Base-by-base conservation (phyloP, 2,329 filamentous ascomycete species). In the Colletotrichum ledebouriae region DNA sequence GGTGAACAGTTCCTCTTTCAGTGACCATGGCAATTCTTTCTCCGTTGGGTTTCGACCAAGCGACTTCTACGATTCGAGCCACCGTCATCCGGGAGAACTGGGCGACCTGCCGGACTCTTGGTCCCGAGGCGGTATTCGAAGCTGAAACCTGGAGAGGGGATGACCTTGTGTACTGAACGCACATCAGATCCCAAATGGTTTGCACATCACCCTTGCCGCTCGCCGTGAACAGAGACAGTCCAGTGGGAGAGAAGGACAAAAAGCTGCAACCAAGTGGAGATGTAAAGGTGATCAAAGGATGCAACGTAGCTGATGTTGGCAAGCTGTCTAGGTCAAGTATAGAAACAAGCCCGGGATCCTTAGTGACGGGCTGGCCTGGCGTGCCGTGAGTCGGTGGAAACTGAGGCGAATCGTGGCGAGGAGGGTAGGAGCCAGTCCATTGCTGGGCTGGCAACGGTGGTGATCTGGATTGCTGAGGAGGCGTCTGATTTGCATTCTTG, bases 81-180 rank as follows among this genome's bases (percentile, higher is more conserved):
- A 95, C 92, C 2, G 95, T 98, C 87, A 98, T 92, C 46, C 96
- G 90, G 20, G 93, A 93, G 76, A 97, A 98, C 69, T 94, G 90
- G 7, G 94, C 93, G 69, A 98, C 86, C 77, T 97, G 93, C 55
- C 94, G 90, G 37, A 98, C 92, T 64, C 87, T 84, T 6, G 87
- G 86, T 0, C 87, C 85, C 15, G 78, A 77, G 37, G 77, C 79
- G 15, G 76, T 80, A 63, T 82, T 84, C 6, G 73, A 52, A 13
- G 80, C 83, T 52, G 83, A 77, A 47, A 82, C 80, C 73, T 90
- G 89, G 17, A 90, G 78, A 20, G 86, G 83, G 3, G 88, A 90
- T 7, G 86, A 86, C 73, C 87, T 90, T 49, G 87, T 88, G 76
- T 87, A 82, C 75, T 90, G 89, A 53, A 89, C 83, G 46, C 86